Base-by-base conservation (phyloP, 2,329 filamentous ascomycete genomes). In the Aspergillus eucalypticola region DNA sequence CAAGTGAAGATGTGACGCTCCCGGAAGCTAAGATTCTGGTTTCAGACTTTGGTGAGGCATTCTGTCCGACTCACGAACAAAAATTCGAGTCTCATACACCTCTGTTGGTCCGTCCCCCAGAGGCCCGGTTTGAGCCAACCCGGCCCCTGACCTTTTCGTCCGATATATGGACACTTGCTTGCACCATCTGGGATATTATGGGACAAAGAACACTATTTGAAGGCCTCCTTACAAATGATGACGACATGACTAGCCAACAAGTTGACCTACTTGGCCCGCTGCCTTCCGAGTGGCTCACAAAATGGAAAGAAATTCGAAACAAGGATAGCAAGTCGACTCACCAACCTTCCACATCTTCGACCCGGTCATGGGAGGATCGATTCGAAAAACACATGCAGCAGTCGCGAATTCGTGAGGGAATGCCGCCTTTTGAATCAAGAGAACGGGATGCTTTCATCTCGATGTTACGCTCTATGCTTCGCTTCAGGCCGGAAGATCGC, bases 31-130 rank as follows among this genome's bases (percentile, higher is more conserved):
- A 46, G 8, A 68, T 73, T 19, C 19, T 68, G 27, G 63, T 73
- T 56, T 21, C 63, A 59, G 71, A 73, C 55, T 74, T 72, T 62
- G 67, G 68, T 48, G 62, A 72, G 58, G 57, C 70, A 29, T 72
- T 68, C 57, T 60, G 57, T 19, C 66, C 60, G n/a, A 32, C 44
- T 29, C 44, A 39, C 35, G 63, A 64, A 48, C n/a, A 56, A 35
- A 62, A 29, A 52, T 65, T 58, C 25, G 38, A 50, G 8, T 64
- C 64, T 53, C 61, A 64, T 64, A 70, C 63, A 23, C 67, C 66
- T 52, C 65, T 67, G 23, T 15, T 60, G 19, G 64, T 73, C 42
- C 62, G 69, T 2, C 72, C 72, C 4, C 75, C 76, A 0, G 77
- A 80, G 60, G 29, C 29, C 29, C 29, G 29, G 11, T 35, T 35